Conservation (phyloP, 306 rosid species). For the Erythrophleum fordii region DNA sequence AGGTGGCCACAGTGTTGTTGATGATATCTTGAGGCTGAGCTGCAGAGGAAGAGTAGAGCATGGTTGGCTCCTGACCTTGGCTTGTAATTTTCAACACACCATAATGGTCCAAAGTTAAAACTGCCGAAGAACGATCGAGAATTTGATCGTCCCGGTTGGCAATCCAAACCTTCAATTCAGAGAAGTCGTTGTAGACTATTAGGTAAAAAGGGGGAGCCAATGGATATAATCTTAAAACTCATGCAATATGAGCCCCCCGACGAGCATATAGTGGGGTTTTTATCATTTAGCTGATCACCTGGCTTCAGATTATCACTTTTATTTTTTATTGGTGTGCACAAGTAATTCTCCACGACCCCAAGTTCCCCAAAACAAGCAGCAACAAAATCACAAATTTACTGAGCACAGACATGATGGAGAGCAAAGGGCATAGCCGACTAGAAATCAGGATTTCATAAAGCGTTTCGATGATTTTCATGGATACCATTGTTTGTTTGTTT, state of each 20-base stretch:
- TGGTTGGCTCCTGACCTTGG: neutral
- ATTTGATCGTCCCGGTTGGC: neutral
- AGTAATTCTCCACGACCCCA: neutral
- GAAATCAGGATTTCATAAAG: neutral
- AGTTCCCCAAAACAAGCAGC: neutral
- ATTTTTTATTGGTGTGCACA: neutral
- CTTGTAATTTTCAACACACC: constrained; percentile 23
- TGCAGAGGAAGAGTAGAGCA: neutral
- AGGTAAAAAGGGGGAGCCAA: too few relatives aligned
- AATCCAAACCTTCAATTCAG: neutral
- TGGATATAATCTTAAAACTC: neutral
- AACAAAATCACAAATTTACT: neutral
- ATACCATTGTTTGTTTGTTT: neutral
- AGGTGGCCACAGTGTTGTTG: neutral
- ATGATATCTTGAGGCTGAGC: neutral
- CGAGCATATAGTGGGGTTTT: neutral
- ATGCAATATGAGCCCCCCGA: neutral
- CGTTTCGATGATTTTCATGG: neutral
- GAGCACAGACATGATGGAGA: neutral
- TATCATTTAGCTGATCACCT: neutral
- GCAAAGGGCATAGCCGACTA: neutral
- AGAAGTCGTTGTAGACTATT: neutral
- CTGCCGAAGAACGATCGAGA: neutral
- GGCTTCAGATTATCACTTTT: neutral
- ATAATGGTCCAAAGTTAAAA: constrained; percentile 12